phyloP scores from a whole-genome alignment of 2,329 filamentous ascomycete genomes.

The Colletotrichum ledebouriae region DNA sequence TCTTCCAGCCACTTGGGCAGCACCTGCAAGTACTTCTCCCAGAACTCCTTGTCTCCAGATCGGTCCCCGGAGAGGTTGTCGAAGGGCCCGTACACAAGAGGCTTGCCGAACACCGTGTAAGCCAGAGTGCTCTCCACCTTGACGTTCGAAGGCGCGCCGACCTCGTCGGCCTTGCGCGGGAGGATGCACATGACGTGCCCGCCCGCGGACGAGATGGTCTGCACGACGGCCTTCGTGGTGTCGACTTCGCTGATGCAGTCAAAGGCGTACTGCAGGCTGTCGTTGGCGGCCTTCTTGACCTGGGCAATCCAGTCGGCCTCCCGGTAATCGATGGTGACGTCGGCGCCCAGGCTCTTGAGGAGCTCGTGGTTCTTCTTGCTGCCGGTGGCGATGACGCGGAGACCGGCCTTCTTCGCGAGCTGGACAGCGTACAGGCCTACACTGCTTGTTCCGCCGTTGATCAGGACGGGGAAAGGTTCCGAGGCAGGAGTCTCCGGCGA shows the following conservation, averaged over 20 bases:
- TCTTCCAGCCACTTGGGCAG: slow-evolving; percentile 34
- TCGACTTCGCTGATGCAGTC: slow-evolving; percentile 51
- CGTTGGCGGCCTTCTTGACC: slow-evolving; percentile 44
- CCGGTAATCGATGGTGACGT: slow-evolving; percentile 61
- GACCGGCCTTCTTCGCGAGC: slow-evolving; percentile 35
- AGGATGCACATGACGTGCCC: slow-evolving; percentile 50
- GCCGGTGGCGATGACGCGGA: slow-evolving; percentile 35
- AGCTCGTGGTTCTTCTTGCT: slow-evolving; percentile 53
- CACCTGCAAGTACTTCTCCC: slow-evolving; percentile 32
- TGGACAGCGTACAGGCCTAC: slow-evolving; percentile 40
- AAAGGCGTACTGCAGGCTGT: slow-evolving; percentile 43
- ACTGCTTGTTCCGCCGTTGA: slow-evolving; percentile 48
- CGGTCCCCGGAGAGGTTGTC: slow-evolving; percentile 32
- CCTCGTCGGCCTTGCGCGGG: slow-evolving; percentile 38
- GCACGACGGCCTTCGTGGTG: slow-evolving; percentile 48
- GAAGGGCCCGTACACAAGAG: slow-evolving; percentile 12
- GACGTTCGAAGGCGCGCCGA: slow-evolving; percentile 28
- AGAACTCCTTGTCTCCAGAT: slow-evolving; percentile 34
- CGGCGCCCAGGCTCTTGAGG: slow-evolving; percentile 60
- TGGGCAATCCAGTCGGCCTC: slow-evolving; percentile 38
- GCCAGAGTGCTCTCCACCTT: slow-evolving; percentile 39
- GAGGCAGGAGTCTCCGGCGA: slow-evolving; percentile 15
- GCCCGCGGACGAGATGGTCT: slow-evolving; percentile 45
- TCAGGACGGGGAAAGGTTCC: slow-evolving; percentile 42
- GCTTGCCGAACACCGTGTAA: slow-evolving; percentile 34